These are phyloP conservation scores for Dalbergia cochinchinensis DNA, from an alignment of 306 rosid genomes.

Conservation along the genomic window DNA sequence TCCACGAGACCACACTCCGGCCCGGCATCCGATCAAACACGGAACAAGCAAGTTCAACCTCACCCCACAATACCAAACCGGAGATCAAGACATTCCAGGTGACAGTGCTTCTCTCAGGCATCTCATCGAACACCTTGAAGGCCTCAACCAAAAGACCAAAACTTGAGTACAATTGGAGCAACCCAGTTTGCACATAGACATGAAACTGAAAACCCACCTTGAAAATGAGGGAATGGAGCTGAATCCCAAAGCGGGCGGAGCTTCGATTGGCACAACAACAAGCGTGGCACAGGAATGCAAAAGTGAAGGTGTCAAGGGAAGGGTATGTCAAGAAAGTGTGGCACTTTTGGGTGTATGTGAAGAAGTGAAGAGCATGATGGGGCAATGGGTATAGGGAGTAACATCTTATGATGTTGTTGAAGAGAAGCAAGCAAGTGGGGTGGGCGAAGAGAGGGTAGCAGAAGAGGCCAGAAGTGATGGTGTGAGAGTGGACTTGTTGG, in stretches of 20 bases:
- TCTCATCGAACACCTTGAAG: constrained; percentile 58
- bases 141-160: constrained; percentile 63
- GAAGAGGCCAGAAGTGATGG: constrained; percentile 63
- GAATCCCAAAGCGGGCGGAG: constrained; percentile 49
- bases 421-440: constrained; percentile 50
- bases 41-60: constrained; percentile 61
- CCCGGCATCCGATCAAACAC: constrained; percentile 64
- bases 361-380: constrained; percentile 58
- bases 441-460: constrained; percentile 33
- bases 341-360: constrained; percentile 26
- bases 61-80: constrained; percentile 67
- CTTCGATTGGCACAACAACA: constrained; percentile 52
- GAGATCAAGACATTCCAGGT: constrained; percentile 79
- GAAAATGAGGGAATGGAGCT: constrained; percentile 64
- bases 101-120: constrained; percentile 61
- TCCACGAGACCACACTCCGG: constrained; percentile 77
- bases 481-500: constrained; percentile 63
- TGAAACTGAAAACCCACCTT: constrained; percentile 73
- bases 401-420: constrained; percentile 62
- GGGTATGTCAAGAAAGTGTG: constrained; percentile 34
- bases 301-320: constrained; percentile 65
- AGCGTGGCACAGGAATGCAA: constrained; percentile 63
- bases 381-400: constrained; percentile 54
- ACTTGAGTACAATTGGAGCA: constrained; percentile 54
- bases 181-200: constrained; percentile 68